Evolutionary conservation across 345 rosid species (phyloP), one percentile per base, ranked within the genome.

Genomic region (Garcia nutans): DNA sequence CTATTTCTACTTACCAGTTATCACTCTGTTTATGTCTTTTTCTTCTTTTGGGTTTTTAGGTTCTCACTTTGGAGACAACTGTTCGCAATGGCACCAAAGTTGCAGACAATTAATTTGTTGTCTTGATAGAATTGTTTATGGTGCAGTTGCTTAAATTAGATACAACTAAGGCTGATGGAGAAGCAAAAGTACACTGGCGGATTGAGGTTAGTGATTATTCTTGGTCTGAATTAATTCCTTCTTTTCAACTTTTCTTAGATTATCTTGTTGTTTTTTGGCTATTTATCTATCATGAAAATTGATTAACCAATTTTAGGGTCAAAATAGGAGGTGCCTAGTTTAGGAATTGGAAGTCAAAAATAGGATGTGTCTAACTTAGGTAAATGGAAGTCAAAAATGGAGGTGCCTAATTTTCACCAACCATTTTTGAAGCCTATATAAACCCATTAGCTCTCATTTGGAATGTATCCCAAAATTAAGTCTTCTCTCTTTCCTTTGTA

Each of bases 141-240:
- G 45, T 76, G 68, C 87, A 83, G 70, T 67, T 89, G 78, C 91
- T 86, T 24, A 84, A 86, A 61, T 74, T 87, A 78, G 88, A 88
- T 64, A 20, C 85, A 37, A 83, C 81, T 26, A 80, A 83, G 67
- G 89, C 88, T 33, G 75, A 87, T 62, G 88, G 89, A 63, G 88
- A 86, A 81, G 85, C 87, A 20, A 90, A 77, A 86, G 77, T 73
- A 44, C 87, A 87, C 82, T 78, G 88, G 79, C 58, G 81, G 72
- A 76, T 66, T 3, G 94, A 85, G 90, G 87, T 88, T 42, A 72
- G 72, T 70, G 22, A 23, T 63, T 37, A 26, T 28, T 1, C 50
- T 15, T 66, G 37, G 22, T 7, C 33, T 65, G 55, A 50, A 10
- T 31, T 23, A 31, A 19, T 17, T 6, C 10, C 44, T n/a, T 26